Evolutionary conservation across 306 rosid genomes (phyloP), one percentile per base, ranked within the genome.

Genomic region (Lathyrus sativus): DNA sequence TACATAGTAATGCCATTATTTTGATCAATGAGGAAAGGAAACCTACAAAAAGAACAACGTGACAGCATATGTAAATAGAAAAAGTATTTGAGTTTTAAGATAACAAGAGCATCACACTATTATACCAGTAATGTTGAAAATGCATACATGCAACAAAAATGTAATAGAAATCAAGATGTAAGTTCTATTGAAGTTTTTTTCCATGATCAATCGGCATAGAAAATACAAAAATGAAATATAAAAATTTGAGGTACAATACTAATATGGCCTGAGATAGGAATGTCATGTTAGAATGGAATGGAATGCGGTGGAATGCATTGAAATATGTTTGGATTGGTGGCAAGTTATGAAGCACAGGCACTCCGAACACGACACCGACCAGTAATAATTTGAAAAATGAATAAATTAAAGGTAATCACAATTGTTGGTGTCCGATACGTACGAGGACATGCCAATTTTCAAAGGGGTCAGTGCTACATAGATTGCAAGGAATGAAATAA

Each of bases 1-100:
- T 92, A 87, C 80, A 89, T 76, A 45, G 95, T 79, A 83, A 78
- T 70, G 33, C 86, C 87, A 31, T 68, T 82, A 59, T 72, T 84
- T 78, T 78, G 85, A 81, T 92, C 98, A 43, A 89, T 51, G 71
- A 92, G 90, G 80, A 85, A 92, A 65, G 98, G 98, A 84, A 92
- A 89, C 87, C 98, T 92, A 86, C 81, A 89, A 66, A 66, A 50
- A 22, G 31, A 76, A 62, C 75, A 61, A 60, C 26, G 41, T 11
- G 38, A n/a, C 9, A 62, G 59, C 60, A 39, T 45, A 29, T 62
- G 45, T 31, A 38, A 68, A 42, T 38, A 39, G 67, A 62, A 28
- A 53, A 64, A 17, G 57, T n/a, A n/a, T n/a, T n/a, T n/a, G n/a
- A n/a, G n/a, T n/a, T 53, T 15, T 57, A 68, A 68, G 58, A 68